Evolutionary conservation across 306 rosid species (phyloP).

Genomic region (Cicer cuneatum): DNA sequence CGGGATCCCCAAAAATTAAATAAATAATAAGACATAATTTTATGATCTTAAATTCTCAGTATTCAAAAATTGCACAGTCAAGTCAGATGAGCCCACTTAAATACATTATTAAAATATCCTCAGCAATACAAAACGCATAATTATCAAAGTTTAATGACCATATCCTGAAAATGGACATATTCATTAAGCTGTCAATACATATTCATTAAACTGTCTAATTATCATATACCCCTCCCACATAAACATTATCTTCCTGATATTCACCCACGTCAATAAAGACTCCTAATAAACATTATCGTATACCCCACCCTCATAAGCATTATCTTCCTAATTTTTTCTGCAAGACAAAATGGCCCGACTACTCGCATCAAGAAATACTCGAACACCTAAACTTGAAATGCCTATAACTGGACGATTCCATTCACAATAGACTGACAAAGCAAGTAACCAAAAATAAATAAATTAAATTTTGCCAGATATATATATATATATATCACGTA

Average conservation of each 20-base stretch:
- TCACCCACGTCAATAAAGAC: no score
- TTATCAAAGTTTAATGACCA: neutral
- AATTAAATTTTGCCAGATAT: neutral
- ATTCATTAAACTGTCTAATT: no score
- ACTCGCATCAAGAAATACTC: neutral
- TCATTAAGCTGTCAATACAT: no score
- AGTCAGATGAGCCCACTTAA: neutral
- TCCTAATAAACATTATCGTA: no score
- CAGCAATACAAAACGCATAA: slow-evolving; percentile 3
- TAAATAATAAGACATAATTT: slow-evolving; percentile 8
- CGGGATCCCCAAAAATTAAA: slow-evolving; percentile 21
- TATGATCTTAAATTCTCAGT: neutral
- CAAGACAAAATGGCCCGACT: slow-evolving; percentile 18
- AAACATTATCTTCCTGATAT: no score
- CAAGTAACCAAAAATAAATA: neutral
- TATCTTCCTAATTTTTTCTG: slow-evolving; percentile 5
- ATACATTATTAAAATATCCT: slow-evolving; percentile 19
- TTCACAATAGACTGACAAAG: neutral
- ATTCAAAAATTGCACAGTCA: neutral
- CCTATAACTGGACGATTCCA: neutral
- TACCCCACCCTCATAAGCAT: no score
- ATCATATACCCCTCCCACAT: no score
- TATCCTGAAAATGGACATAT: no score
- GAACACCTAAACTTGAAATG: neutral
- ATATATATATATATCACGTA: neutral